phyloP scores from a whole-genome alignment of 352 stramenopile species.

The Pythium aristosporum region DNA sequence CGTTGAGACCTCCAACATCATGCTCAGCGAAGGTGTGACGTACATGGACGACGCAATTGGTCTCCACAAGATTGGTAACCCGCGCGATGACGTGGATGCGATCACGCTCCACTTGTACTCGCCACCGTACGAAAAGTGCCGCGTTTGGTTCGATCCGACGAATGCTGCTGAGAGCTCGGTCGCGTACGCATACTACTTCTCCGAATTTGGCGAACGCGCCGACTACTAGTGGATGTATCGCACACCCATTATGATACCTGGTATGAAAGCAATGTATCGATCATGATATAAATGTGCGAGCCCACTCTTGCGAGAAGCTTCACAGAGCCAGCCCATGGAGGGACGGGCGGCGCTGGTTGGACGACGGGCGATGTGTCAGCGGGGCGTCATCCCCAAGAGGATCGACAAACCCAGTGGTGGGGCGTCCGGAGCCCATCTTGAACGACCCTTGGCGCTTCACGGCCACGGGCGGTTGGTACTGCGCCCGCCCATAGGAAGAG shows the following conservation, averaged over 20 bases:
- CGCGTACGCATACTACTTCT: constrained; percentile 74
- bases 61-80: constrained; percentile 92
- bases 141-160: constrained; percentile 73
- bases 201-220: constrained; percentile 62
- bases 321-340: constrained; percentile 58
- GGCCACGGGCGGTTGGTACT: constrained; percentile 49
- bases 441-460: constrained; percentile 39
- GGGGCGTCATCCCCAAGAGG: constrained; percentile 53
- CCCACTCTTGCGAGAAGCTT: not conserved
- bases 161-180: constrained; percentile 57
- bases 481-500: constrained; percentile 65
- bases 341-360: constrained; percentile 61
- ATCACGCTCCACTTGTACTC: constrained; percentile 93
- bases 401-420: constrained; percentile 49
- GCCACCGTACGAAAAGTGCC: constrained; percentile 91
- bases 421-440: constrained; percentile 54
- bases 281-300: constrained; percentile 1
- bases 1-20: constrained; percentile 59
- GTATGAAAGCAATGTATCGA: constrained; percentile 6
- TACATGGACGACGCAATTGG: constrained; percentile 92
- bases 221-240: constrained; percentile 28
- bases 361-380: constrained; percentile 26
- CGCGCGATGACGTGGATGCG: constrained; percentile 59
- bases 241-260: not conserved
- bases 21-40: constrained; percentile 65